Percentiles rank a stretch among this genome's conserved stretches.
These are phyloP conservation scores for Erythrophleum ivorense DNA, from an alignment of 331 rosid species.

Conservation along the genomic window DNA sequence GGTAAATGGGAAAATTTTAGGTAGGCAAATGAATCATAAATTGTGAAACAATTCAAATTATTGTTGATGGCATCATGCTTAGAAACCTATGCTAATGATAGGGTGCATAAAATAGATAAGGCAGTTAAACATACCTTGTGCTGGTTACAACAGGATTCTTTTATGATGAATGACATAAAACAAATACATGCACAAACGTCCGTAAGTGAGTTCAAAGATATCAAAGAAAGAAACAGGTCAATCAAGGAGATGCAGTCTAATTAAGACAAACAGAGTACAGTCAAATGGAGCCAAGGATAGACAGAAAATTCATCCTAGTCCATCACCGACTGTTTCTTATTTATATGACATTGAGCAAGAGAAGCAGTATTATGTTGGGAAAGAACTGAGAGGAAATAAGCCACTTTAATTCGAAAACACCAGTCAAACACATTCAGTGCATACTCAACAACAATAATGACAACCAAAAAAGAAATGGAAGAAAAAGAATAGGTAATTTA, in stretches of 20 bases:
- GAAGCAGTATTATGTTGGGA: background rate
- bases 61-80: constrained; percentile 26
- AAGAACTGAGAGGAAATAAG: constrained; percentile 2
- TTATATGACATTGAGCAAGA: background rate
- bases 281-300: background rate
- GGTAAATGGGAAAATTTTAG: background rate
- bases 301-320: background rate
- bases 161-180: background rate
- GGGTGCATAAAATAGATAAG: background rate
- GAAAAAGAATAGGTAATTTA: background rate
- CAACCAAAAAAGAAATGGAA: background rate
- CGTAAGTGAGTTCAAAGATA: background rate
- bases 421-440: background rate
- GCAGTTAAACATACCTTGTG: constrained; percentile 2
- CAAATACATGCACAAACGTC: constrained; percentile 9
- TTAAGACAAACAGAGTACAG: background rate
- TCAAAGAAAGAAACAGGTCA: background rate
- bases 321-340: background rate
- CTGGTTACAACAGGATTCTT: constrained; percentile 8
- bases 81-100: constrained; percentile 30
- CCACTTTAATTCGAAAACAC: background rate
- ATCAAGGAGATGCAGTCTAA: background rate
- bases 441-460: background rate
- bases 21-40: background rate
- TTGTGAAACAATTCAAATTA: constrained; percentile 9